Conservation (phyloP, 371 early-diverging fungal species). For the Mortierella sp. region DNA sequence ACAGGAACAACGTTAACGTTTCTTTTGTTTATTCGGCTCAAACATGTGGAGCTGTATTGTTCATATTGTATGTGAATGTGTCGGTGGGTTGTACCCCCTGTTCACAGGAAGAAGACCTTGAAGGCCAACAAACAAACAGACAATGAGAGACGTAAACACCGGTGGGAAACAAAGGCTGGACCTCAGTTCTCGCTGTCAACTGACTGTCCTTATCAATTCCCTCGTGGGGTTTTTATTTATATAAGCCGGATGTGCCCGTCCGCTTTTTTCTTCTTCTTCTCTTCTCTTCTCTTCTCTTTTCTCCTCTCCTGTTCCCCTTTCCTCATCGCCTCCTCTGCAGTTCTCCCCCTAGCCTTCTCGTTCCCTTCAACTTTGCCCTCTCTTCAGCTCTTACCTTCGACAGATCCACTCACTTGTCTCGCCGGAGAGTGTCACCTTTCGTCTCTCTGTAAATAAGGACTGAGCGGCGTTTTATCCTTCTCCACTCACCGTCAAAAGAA, state of each 20-base stretch:
- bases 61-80: neutral
- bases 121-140: neutral
- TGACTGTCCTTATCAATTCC: neutral
- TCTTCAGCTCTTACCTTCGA: neutral
- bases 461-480: neutral
- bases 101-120: neutral
- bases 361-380: too few relatives aligned
- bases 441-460: neutral
- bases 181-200: neutral
- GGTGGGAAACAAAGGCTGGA: neutral
- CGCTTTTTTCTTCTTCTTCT: neutral
- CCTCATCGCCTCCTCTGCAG: neutral
- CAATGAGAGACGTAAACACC: neutral
- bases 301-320: neutral
- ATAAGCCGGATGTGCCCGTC: neutral
- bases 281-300: neutral
- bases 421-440: neutral
- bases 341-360: neutral
- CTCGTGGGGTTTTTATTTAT: neutral
- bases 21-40: too few relatives aligned
- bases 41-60: neutral
- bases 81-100: neutral
- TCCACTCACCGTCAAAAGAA: neutral
- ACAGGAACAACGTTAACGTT: too few relatives aligned
- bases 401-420: neutral